phyloP scores from a whole-genome alignment of 768 basidiomycete genomes.

The Neoboletus magnificus region DNA sequence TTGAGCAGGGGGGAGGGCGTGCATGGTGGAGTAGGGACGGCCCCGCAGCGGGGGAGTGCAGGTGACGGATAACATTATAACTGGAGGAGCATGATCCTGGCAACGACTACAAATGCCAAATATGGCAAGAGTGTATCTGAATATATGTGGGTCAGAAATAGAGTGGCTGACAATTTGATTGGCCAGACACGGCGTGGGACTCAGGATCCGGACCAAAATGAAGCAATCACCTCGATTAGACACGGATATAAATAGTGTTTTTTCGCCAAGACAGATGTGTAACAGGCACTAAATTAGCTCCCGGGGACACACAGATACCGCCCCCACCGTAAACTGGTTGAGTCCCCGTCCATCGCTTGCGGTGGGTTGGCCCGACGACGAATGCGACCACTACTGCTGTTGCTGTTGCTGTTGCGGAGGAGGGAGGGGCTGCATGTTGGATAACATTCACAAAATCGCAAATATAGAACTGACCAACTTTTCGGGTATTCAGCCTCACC shows the following conservation, averaged over 20 bases:
- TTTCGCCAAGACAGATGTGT: conserved; percentile 30
- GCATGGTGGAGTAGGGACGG: conserved; percentile 10
- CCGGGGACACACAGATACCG: conserved; percentile 5
- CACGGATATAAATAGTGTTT: conserved; percentile 30
- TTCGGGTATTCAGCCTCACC: conserved; percentile 36
- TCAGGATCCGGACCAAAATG: conserved; percentile 23
- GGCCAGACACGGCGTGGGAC: conserved; percentile 15
- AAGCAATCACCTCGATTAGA: conserved; percentile 14
- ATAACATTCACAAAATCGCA: conserved; percentile 12
- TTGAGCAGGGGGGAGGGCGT: not conserved
- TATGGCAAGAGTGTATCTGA: conserved; percentile 3
- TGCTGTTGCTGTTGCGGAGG: not conserved
- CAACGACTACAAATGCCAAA: conserved; percentile 13
- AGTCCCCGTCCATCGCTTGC: not conserved
- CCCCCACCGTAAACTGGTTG: not conserved
- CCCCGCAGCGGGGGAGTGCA: not conserved
- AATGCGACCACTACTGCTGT: not conserved
- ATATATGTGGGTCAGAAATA: conserved; percentile 13
- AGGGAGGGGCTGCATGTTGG: not conserved
- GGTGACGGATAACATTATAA: not conserved
- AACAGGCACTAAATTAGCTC: conserved; percentile 29
- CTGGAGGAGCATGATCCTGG: not conserved
- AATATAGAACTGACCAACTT: conserved; percentile 18
- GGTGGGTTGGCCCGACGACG: not conserved
- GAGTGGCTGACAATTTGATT: conserved; percentile 21